These are phyloP conservation scores for Vigna nakashimae DNA, from an alignment of 306 rosid species.

Conservation along the genomic window DNA sequence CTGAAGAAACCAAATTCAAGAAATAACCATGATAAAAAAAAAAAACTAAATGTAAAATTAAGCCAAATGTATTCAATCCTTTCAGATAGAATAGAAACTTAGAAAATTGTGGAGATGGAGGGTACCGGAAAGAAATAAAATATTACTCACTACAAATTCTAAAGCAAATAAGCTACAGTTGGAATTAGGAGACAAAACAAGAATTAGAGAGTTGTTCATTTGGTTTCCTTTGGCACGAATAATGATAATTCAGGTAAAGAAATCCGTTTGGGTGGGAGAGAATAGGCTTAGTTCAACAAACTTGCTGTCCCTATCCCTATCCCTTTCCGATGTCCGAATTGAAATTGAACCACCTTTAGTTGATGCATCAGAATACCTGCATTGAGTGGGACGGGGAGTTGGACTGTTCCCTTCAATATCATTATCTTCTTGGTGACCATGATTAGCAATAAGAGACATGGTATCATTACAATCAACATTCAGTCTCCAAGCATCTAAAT, in stretches of 20 bases:
- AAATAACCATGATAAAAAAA: background rate
- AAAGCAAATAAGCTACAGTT: slow-evolving; percentile 56
- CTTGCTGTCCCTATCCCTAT: slow-evolving; percentile 65
- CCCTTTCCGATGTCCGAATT: slow-evolving; percentile 65
- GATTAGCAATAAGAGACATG: slow-evolving; percentile 80
- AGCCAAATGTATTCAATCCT: slow-evolving; percentile 23
- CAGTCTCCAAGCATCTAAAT: slow-evolving; percentile 75
- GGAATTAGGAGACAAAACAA: slow-evolving; percentile 59
- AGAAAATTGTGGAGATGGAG: slow-evolving; percentile 42
- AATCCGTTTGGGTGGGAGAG: slow-evolving; percentile 72
- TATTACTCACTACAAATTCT: slow-evolving; percentile 32
- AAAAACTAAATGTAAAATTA: background rate
- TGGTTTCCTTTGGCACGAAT: slow-evolving; percentile 76
- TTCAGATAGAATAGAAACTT: slow-evolving; percentile 33
- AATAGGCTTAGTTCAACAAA: slow-evolving; percentile 91
- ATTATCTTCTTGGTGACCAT: slow-evolving; percentile 57
- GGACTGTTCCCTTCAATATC: slow-evolving; percentile 54
- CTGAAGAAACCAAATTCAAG: background rate
- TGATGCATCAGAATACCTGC: slow-evolving; percentile 76
- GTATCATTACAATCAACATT: slow-evolving; percentile 69
- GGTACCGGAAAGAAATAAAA: slow-evolving; percentile 30
- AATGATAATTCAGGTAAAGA: slow-evolving; percentile 58
- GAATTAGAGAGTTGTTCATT: slow-evolving; percentile 67
- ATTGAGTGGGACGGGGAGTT: slow-evolving; percentile 59
- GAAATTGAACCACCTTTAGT: slow-evolving; percentile 86